These are phyloP conservation scores for Cercophora scortea DNA, from an alignment of 495 filamentous ascomycete genomes.

Conservation along the genomic window DNA sequence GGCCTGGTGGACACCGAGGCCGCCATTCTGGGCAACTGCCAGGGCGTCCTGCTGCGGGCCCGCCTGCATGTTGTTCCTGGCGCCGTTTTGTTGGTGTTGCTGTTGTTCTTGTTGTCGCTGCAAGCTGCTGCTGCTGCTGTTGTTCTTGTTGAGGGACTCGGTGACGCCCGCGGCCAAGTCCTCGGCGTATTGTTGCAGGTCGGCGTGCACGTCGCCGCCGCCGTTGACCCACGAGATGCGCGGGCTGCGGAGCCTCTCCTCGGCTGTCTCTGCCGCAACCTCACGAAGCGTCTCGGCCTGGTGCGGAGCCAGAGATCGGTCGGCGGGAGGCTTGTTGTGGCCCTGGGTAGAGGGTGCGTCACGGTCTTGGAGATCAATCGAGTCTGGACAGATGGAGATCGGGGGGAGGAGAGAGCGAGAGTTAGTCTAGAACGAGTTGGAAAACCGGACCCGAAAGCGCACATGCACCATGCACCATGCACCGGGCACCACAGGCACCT, in stretches of 20 bases:
- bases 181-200: slow-evolving; percentile 43
- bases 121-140: too few species aligned
- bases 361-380: slow-evolving; percentile 87
- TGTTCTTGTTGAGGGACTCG: slow-evolving; percentile 30
- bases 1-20: slow-evolving; percentile 43
- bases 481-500: background rate
- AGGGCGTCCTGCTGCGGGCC: slow-evolving; percentile 43
- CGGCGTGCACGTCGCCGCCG: slow-evolving; percentile 39
- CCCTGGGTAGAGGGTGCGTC: slow-evolving; percentile 76
- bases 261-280: slow-evolving; percentile 64
- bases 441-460: slow-evolving; percentile 1
- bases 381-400: slow-evolving; percentile 52
- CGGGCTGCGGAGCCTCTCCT: slow-evolving; percentile 52
- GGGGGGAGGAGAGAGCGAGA: slow-evolving; percentile 11
- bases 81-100: slow-evolving; percentile 6
- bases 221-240: slow-evolving; percentile 42
- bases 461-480: background rate
- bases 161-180: slow-evolving; percentile 39
- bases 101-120: too few species aligned
- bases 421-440: background rate
- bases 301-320: slow-evolving; percentile 64
- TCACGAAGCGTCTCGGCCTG: slow-evolving; percentile 77
- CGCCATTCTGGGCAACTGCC: slow-evolving; percentile 48
- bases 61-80: slow-evolving; percentile 24
- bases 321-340: slow-evolving; percentile 39